phyloP scores from a whole-genome alignment of 495 filamentous ascomycete species.

The Penicillium ucsense region DNA sequence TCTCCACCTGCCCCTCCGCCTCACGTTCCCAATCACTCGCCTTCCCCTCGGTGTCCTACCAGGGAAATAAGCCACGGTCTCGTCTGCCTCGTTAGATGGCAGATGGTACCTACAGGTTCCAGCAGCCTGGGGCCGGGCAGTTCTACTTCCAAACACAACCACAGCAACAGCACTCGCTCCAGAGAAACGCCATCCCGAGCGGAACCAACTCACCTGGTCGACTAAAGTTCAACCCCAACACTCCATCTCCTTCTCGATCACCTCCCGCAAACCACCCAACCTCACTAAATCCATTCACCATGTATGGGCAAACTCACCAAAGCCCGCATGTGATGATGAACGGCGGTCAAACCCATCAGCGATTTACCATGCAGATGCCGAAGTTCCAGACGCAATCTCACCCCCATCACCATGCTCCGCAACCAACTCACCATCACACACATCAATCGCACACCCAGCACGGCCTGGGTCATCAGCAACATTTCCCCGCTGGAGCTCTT shows the following conservation, averaged over 20 bases:
- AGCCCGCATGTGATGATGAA: conserved; percentile 75
- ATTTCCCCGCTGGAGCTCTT: conserved; percentile 65
- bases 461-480: conserved; percentile 65
- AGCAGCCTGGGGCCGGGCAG: conserved; percentile 59
- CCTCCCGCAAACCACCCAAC: conserved; percentile 55
- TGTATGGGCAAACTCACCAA: conserved; percentile 77
- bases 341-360: conserved; percentile 49
- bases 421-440: conserved; percentile 56
- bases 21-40: conserved; percentile 12
- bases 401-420: conserved; percentile 65
- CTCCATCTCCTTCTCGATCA: conserved; percentile 62
- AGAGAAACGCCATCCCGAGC: conserved; percentile 44
- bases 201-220: conserved; percentile 43
- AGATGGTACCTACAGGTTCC: conserved; percentile 73
- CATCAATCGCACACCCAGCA: conserved; percentile 67
- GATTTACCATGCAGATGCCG: conserved; percentile 55
- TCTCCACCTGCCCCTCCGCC: conserved; percentile 19
- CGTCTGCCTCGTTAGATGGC: conserved; percentile 60
- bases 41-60: conserved; percentile 16
- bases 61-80: conserved; percentile 29
- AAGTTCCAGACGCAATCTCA: conserved; percentile 63
- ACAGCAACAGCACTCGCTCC: conserved; percentile 40
- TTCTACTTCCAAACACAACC: conserved; percentile 49
- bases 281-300: conserved; percentile 55
- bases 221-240: conserved; percentile 48